Percentiles rank a stretch among this genome's conserved stretches.
Evolutionary conservation across 1,284 basidiomycete species (phyloP).

Genomic region (Singerocomus inundabilis): DNA sequence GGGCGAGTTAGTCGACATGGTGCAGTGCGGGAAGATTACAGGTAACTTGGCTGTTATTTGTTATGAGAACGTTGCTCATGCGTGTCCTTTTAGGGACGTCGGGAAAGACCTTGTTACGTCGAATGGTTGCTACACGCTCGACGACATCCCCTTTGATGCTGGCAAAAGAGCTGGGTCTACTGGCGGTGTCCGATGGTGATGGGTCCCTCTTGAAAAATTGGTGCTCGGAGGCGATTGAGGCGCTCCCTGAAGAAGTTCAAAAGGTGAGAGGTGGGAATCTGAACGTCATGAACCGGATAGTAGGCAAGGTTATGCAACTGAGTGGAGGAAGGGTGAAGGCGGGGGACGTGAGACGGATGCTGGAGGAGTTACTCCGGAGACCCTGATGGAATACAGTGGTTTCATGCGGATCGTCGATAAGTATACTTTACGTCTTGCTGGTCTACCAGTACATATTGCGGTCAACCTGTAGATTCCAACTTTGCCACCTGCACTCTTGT

Average conservation of each 20-base stretch:
- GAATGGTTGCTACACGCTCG: slow-evolving; percentile 54
- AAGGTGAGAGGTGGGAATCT: slow-evolving; percentile 71
- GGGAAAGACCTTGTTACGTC: slow-evolving; percentile 65
- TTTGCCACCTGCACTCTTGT: slow-evolving; percentile 43
- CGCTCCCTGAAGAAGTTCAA: slow-evolving; percentile 69
- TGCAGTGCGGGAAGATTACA: slow-evolving; percentile 67
- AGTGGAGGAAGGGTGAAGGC: slow-evolving; percentile 80
- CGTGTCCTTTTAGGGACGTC: slow-evolving; percentile 54
- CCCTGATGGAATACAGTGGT: not conserved
- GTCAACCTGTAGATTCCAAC: slow-evolving; percentile 13
- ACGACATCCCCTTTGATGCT: slow-evolving; percentile 39
- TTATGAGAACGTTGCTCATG: not conserved
- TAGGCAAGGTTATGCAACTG: slow-evolving; percentile 88
- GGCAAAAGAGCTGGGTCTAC: slow-evolving; percentile 50
- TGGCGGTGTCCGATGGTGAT: slow-evolving; percentile 34
- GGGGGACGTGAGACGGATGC: slow-evolving; percentile 41
- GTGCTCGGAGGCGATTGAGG: slow-evolving; percentile 64
- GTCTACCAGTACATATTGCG: not conserved
- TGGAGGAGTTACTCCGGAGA: slow-evolving; percentile 44
- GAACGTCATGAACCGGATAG: slow-evolving; percentile 84
- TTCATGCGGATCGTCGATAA: not conserved
- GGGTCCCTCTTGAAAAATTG: slow-evolving; percentile 42
- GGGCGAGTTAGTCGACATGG: slow-evolving; percentile 76
- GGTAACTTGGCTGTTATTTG: slow-evolving; percentile 38
- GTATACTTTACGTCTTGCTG: not conserved